phyloP scores from a whole-genome alignment of 2,329 filamentous ascomycete genomes.

The Calonectria ilicicola region DNA sequence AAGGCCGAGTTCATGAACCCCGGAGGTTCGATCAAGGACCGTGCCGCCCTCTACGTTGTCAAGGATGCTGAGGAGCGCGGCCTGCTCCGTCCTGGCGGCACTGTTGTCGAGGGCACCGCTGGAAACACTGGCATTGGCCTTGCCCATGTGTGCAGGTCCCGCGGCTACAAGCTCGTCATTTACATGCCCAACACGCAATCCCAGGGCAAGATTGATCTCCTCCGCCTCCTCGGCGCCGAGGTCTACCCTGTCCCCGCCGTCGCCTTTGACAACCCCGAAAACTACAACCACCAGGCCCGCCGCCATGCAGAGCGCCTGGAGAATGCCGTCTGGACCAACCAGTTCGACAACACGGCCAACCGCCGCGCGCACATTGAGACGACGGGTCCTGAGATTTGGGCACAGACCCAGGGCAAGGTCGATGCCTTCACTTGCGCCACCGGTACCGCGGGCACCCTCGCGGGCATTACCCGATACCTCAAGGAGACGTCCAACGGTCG shows the following conservation, averaged over 20 bases:
- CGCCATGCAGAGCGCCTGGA: conserved; percentile 88
- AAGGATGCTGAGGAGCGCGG: conserved; percentile 92
- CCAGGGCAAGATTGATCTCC: conserved; percentile 95
- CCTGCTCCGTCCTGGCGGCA: conserved; percentile 85
- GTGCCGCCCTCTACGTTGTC: conserved; percentile 93
- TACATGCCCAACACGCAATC: conserved; percentile 99
- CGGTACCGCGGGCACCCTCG: conserved; percentile 91
- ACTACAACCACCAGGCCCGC: conserved; percentile 97
- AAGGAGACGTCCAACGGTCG: conserved; percentile 83
- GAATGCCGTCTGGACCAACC: conserved; percentile 98
- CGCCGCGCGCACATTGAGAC: conserved; percentile 95
- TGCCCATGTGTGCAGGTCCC: conserved; percentile 92
- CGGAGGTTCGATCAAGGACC: conserved; percentile 95
- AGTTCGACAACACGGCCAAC: conserved; percentile 98
- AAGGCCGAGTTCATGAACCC: conserved; percentile 99
- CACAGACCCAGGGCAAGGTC: conserved; percentile 85
- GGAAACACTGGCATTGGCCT: conserved; percentile 98
- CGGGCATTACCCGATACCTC: conserved; percentile 87
- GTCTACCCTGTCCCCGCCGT: conserved; percentile 97
- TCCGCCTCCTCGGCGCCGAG: conserved; percentile 91
- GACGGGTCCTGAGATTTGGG: conserved; percentile 97
- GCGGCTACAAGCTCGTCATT: conserved; percentile 95
- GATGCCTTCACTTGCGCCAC: conserved; percentile 97
- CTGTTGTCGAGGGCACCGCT: conserved; percentile 95
- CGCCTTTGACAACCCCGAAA: conserved; percentile 92